Percentiles rank a stretch among this genome's conserved stretches.
Conservation (phyloP, 345 rosid species). For the Sisymbrium irio region DNA sequence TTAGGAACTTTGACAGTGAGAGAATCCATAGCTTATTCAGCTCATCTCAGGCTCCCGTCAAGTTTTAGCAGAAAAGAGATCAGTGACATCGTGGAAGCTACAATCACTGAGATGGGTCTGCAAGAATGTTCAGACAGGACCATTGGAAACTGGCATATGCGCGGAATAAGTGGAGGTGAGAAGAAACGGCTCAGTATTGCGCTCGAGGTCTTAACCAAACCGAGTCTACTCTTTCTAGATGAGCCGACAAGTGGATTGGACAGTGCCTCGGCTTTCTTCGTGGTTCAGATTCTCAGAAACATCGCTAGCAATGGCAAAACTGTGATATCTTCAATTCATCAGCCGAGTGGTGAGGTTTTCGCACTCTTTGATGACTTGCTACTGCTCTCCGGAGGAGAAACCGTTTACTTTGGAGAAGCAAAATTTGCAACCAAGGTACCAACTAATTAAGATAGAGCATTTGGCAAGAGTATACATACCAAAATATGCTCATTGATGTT, state of each 20-base stretch:
- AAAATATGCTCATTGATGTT: slow-evolving; percentile 10
- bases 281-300: slow-evolving; percentile 54
- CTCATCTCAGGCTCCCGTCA: slow-evolving; percentile 61
- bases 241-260: slow-evolving; percentile 89
- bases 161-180: slow-evolving; percentile 92
- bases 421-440: slow-evolving; percentile 42
- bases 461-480: neutral
- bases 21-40: slow-evolving; percentile 72
- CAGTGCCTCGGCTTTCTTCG: slow-evolving; percentile 73
- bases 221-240: slow-evolving; percentile 65
- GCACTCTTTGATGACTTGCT: slow-evolving; percentile 64
- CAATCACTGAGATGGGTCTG: slow-evolving; percentile 67
- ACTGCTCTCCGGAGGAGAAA: slow-evolving; percentile 64
- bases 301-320: slow-evolving; percentile 60
- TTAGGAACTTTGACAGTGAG: slow-evolving; percentile 75
- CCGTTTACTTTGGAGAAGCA: slow-evolving; percentile 69
- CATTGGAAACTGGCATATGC: slow-evolving; percentile 75
- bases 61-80: slow-evolving; percentile 46
- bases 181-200: slow-evolving; percentile 78
- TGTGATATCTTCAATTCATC: slow-evolving; percentile 66
- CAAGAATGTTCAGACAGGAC: slow-evolving; percentile 63
- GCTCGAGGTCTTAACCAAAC: slow-evolving; percentile 66
- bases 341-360: slow-evolving; percentile 81
- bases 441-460: neutral
- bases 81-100: slow-evolving; percentile 50